Base-by-base conservation (phyloP, 2,329 filamentous ascomycete genomes). In the Cyclaneusma minus region DNA sequence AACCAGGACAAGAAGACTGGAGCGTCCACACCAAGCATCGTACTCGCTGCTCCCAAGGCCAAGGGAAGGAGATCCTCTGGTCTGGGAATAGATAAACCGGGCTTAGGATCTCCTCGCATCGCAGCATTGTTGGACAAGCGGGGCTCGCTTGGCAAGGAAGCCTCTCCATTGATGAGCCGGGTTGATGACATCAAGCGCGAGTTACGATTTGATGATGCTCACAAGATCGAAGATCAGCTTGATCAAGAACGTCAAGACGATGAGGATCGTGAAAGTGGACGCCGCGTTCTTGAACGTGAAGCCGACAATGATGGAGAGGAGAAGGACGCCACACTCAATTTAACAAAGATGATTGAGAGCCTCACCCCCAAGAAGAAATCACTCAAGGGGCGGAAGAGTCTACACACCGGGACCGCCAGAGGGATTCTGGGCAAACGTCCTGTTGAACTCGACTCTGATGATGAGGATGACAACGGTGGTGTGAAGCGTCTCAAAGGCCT, bases 311-410 rank as follows among this genome's bases (percentile, higher is more conserved):
- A 45, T 11, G 51, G 55, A 15, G 61, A 64, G 18, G 67, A 72
- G 17, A 64, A 59, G 24, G 75, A 81, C 35, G 59, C 57, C 3
- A 78, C 76, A 0, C 50, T 72, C 18, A 81, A 70, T 34, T 52
- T 87, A 22, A 77, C 69, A 35, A 76, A 82, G 35, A 75, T 83
- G 67, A 87, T 87, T 33, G 64, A 77, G 33, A 78, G 69, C 30
- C 58, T 87, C 35, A 83, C 77, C 13, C 80, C 81, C 0, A 81
- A 79, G 50, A 81, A 82, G 47, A 73, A 68, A 28, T 50, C 54
- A 5, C 38, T 79, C 5, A 70, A 62, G 29, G 70, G 70, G 9
- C 70, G 79, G 21, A 85, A 85, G 52, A 85, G 79, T 43, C 57
- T 85, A 25, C 73, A 79, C 35, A 68, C 82, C 12, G 79, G 79